These are phyloP conservation scores for Candida ovalis DNA, from an alignment of 805 yeast genomes.

Conservation along the genomic window DNA sequence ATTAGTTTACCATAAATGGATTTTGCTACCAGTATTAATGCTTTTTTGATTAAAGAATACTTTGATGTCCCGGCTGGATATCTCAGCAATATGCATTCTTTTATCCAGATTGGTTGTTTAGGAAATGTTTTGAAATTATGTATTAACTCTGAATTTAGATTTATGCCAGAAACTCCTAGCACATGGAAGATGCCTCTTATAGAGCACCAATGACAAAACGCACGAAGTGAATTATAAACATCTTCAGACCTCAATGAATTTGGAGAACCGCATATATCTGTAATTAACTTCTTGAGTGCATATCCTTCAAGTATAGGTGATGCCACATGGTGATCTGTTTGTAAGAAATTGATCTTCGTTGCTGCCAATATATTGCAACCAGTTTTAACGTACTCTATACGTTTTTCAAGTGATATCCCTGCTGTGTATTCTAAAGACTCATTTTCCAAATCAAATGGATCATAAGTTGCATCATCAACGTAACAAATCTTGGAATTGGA, in stretches of 20 bases:
- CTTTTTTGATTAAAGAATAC: slow-evolving; percentile 38
- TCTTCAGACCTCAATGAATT: slow-evolving; percentile 36
- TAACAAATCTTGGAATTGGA: slow-evolving; percentile 40
- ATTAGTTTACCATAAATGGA: slow-evolving; percentile 36
- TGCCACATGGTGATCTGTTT: slow-evolving; percentile 53
- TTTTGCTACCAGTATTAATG: slow-evolving; percentile 34
- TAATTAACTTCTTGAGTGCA: slow-evolving; percentile 37
- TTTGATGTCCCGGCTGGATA: slow-evolving; percentile 54
- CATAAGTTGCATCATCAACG: slow-evolving; percentile 32
- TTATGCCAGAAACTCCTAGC: slow-evolving; percentile 37
- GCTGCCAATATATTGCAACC: slow-evolving; percentile 43
- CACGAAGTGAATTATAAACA: slow-evolving; percentile 44
- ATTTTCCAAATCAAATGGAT: slow-evolving; percentile 26
- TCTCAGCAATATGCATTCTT: slow-evolving; percentile 37
- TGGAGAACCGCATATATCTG: slow-evolving; percentile 37
- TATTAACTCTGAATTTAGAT: slow-evolving; percentile 29
- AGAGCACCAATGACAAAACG: slow-evolving; percentile 54
- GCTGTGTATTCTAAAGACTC: slow-evolving; percentile 35
- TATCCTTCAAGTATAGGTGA: slow-evolving; percentile 43
- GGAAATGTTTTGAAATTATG: slow-evolving; percentile 39
- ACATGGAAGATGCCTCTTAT: slow-evolving; percentile 44
- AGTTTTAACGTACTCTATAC: slow-evolving; percentile 33
- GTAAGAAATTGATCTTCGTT: slow-evolving; percentile 48
- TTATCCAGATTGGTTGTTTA: slow-evolving; percentile 37
- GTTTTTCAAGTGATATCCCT: slow-evolving; percentile 22